Evolutionary conservation across 2,329 filamentous ascomycete genomes (phyloP).

Genomic region (Ustulina deusta): DNA sequence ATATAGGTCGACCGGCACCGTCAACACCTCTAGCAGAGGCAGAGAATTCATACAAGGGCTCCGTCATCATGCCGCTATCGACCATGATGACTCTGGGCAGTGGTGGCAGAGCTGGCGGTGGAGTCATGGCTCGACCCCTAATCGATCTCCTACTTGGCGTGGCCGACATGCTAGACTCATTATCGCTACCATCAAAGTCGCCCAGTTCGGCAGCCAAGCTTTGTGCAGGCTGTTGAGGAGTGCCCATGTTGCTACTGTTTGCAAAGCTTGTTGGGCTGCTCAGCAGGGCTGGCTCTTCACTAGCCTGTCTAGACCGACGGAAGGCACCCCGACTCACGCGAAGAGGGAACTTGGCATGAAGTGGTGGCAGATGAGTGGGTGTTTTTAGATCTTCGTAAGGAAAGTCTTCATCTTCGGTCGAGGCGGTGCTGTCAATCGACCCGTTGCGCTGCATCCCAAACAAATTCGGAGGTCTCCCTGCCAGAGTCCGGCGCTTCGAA

Average conservation of each 20-base stretch:
- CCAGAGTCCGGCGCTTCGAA: conserved; percentile 54
- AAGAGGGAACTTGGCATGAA: conserved; percentile 77
- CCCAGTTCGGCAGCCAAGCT: conserved; percentile 93
- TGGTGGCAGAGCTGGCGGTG: conserved; percentile 62
- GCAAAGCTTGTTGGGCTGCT: conserved; percentile 71
- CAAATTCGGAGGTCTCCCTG: conserved; percentile 41
- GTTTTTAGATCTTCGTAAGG: conserved; percentile 69
- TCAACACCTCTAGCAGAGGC: conserved; percentile 47
- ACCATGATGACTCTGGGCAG: conserved; percentile 68
- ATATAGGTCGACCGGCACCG: conserved; percentile 53
- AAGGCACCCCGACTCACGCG: conserved; percentile 74
- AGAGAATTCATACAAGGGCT: conserved; percentile 57
- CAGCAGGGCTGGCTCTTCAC: conserved; percentile 68
- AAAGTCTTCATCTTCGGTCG: conserved; percentile 79
- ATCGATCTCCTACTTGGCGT: conserved; percentile 67
- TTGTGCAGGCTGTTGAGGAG: conserved; percentile 68
- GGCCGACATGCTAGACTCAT: conserved; percentile 69
- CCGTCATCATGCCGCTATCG: conserved; percentile 71
- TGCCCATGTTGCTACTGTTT: conserved; percentile 61
- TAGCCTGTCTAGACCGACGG: conserved; percentile 70
- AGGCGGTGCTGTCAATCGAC: conserved; percentile 89
- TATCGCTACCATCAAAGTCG: conserved; percentile 80
- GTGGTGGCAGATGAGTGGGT: conserved; percentile 68
- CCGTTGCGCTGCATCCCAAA: conserved; percentile 54
- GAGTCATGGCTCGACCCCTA: conserved; percentile 57